These are phyloP conservation scores for Paecilomyces variotii DNA, from an alignment of 2,329 filamentous ascomycete genomes.

Conservation along the genomic window DNA sequence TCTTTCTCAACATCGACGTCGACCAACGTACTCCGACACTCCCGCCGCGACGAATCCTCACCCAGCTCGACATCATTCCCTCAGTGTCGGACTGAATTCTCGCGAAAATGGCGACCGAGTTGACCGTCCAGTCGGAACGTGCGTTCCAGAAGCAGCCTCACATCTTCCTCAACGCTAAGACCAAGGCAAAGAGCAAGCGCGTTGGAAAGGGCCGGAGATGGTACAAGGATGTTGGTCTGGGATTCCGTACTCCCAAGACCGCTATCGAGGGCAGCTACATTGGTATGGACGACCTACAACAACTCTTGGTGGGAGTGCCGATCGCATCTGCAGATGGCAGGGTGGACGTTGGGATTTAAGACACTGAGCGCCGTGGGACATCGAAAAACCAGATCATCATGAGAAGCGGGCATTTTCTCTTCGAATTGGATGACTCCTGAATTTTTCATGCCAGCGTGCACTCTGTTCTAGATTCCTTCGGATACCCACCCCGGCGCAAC, in stretches of 20 bases:
- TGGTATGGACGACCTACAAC: slow-evolving; percentile 58
- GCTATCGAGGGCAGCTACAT: slow-evolving; percentile 99
- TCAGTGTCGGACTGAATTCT: slow-evolving; percentile 39
- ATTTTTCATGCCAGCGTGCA: neutral
- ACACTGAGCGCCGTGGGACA: neutral
- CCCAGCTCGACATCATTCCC: slow-evolving; percentile 30
- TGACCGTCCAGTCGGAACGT: slow-evolving; percentile 99
- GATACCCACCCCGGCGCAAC: neutral
- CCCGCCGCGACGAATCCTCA: slow-evolving; percentile 25
- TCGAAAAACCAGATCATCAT: neutral
- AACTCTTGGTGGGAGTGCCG: slow-evolving; percentile 9
- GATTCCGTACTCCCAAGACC: slow-evolving; percentile 96
- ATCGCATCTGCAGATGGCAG: neutral
- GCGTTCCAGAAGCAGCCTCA: slow-evolving; percentile 99
- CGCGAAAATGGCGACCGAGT: slow-evolving; percentile 88
- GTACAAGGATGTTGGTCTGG: slow-evolving; percentile 99
- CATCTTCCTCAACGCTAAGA: slow-evolving; percentile 98
- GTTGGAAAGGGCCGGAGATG: slow-evolving; percentile 91
- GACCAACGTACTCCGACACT: slow-evolving; percentile 22
- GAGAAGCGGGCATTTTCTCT: neutral
- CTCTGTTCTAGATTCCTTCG: neutral
- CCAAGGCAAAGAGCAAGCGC: slow-evolving; percentile 68
- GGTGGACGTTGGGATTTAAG: neutral
- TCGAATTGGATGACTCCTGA: neutral
- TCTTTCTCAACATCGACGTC: slow-evolving; percentile 35